Base-by-base conservation (phyloP, 148 eudicot genomes). In the Dysphania ambrosioides region DNA sequence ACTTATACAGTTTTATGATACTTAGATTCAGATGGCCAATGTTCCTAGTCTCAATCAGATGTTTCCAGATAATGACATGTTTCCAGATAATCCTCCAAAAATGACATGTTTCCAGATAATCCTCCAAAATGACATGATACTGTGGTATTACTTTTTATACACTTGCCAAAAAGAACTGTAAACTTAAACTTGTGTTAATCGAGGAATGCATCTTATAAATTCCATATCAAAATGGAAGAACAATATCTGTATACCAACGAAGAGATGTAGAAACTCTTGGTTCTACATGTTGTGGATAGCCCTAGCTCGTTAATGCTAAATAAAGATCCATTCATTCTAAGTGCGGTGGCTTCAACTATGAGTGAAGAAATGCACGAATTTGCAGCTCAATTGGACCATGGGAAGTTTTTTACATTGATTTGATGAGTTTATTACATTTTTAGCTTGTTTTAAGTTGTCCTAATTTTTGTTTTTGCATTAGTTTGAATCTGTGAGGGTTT, bases 201-300 rank as follows among this genome's bases (percentile, higher is more conserved):
- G 57, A 49, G 10, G 6, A 36, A 56, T 76, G 36, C 58, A 36
- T 44, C 68, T 59, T 12, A n/a, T n/a, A n/a, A 61, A 0, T 60
- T 31, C 34, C 66, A 23, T 32, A 70, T 12, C 6, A 66, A 64
- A 58, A 62, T 31, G 59, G n/a, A 44, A 29, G 21, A 34, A 65
- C 34, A 65, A 76, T 55, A 42, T 40, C 42, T 27, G 4, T 24
- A 15, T 74, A 93, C 98, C 93, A 83, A 72, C 68, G 97, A 85
- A 74, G 83, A 71, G 72, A 88, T 78, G 35, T 69, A 73, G 8
- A 57, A 24, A 69, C 72, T 27, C 74, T 72, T 80, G 53, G 78
- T 76, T 69, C 68, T n/a, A n/a, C n/a, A n/a, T n/a, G n/a, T n/a
- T n/a, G n/a, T n/a, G n/a, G n/a, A n/a, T n/a, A n/a, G n/a, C n/a